These are phyloP conservation scores for Rosa rugosa DNA, from an alignment of 306 rosid genomes.

Conservation along the genomic window DNA sequence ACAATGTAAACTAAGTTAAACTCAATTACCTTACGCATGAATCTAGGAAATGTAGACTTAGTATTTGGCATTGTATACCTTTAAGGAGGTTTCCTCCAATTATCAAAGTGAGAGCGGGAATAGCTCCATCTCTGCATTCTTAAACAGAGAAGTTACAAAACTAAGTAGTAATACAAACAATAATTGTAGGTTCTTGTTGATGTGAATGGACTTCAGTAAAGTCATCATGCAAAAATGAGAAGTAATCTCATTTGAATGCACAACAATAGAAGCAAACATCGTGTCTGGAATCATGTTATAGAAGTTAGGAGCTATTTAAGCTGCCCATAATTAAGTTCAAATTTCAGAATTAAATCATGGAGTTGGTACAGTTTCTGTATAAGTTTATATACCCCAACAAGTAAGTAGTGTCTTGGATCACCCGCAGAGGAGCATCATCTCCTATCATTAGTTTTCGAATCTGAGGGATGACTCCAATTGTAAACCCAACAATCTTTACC, in stretches of 20 bases:
- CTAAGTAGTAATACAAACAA: slow-evolving; percentile 1
- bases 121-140: slow-evolving; percentile 61
- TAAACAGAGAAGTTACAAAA: background rate
- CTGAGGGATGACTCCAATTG: slow-evolving; percentile 54
- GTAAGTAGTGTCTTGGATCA: slow-evolving; percentile 18
- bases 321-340: background rate
- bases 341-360: background rate
- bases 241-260: background rate
- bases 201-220: background rate
- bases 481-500: slow-evolving; percentile 59
- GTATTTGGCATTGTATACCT: slow-evolving; percentile 36
- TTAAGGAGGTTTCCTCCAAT: slow-evolving; percentile 84
- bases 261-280: too few species aligned
- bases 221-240: too few species aligned
- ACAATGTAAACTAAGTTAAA: background rate
- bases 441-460: slow-evolving; percentile 54
- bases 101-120: slow-evolving; percentile 69
- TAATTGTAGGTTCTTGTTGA: background rate
- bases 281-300: background rate
- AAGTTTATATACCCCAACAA: too few species aligned
- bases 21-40: background rate
- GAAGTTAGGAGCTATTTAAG: too few species aligned
- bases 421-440: slow-evolving; percentile 66
- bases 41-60: background rate
- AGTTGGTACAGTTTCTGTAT: background rate